Percentiles rank a stretch among this genome's conserved stretches.
These are phyloP conservation scores for Aspergillus sp. DNA, from an alignment of 2,329 filamentous ascomycete genomes.

Conservation along the genomic window DNA sequence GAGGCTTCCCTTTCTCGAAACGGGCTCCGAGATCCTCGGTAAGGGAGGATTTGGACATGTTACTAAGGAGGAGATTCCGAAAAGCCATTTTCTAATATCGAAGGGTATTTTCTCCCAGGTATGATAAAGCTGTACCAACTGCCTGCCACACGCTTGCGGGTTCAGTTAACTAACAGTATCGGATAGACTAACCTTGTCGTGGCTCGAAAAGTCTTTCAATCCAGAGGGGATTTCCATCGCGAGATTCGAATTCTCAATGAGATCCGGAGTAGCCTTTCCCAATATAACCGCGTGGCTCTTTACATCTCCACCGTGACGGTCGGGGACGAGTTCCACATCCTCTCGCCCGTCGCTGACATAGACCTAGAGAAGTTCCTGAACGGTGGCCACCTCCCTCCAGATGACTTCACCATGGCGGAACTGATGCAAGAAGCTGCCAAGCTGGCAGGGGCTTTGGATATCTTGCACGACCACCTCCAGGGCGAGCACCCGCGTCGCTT, in stretches of 20 bases:
- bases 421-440: slow-evolving; percentile 12
- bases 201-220: slow-evolving; percentile 12
- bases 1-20: slow-evolving; percentile 11
- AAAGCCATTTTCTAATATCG: not conserved
- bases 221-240: slow-evolving; percentile 6
- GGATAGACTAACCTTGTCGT: slow-evolving; percentile 5
- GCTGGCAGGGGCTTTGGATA: slow-evolving; percentile 12
- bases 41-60: slow-evolving; percentile 10
- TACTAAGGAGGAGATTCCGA: slow-evolving; percentile 9
- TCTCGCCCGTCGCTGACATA: slow-evolving; percentile 15
- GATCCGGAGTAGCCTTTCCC: slow-evolving; percentile 5
- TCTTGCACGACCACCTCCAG: slow-evolving; percentile 11
- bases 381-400: not conserved
- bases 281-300: slow-evolving; percentile 11
- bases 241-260: slow-evolving; percentile 10
- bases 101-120: too few species aligned
- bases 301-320: slow-evolving; percentile 10
- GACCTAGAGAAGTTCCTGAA: slow-evolving; percentile 17
- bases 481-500: slow-evolving; percentile 3
- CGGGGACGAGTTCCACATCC: slow-evolving; percentile 14
- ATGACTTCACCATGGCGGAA: slow-evolving; percentile 1
- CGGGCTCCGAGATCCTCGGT: not conserved
- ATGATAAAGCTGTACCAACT: not conserved
- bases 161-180: too few species aligned
- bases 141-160: too few species aligned